Evolutionary conservation across 257 asterid genomes (phyloP).

Genomic region (Solanum verrucosum): DNA sequence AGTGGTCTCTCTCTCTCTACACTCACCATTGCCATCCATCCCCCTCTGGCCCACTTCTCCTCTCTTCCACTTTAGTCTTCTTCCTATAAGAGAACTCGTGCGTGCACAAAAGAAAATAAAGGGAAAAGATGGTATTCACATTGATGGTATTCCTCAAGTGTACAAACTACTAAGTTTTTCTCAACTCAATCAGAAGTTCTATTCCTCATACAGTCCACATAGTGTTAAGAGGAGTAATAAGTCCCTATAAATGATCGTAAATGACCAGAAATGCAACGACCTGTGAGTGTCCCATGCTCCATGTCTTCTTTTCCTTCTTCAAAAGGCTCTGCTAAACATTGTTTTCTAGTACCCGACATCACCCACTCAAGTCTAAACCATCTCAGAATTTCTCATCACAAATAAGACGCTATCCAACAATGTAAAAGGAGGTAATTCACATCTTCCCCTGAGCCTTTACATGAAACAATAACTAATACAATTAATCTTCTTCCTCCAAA

Average conservation of each 20-base stretch:
- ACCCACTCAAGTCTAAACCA: background rate
- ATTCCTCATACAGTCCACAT: background rate
- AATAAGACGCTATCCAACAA: background rate
- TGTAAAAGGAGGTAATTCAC: background rate
- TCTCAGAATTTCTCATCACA: background rate
- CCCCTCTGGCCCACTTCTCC: background rate
- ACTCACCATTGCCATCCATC: background rate
- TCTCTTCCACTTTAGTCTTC: background rate
- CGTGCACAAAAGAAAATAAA: background rate
- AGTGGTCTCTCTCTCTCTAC: background rate
- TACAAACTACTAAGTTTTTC: background rate
- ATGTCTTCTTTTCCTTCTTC: background rate
- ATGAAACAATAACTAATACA: background rate
- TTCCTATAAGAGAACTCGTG: background rate
- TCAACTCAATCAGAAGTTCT: background rate
- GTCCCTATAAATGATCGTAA: background rate
- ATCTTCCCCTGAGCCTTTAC: background rate
- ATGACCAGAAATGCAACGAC: background rate
- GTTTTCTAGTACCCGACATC: background rate
- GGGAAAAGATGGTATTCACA: background rate
- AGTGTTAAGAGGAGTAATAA: background rate
- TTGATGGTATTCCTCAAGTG: background rate
- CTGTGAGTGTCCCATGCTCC: background rate
- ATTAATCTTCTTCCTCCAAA: background rate
- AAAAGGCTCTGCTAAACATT: background rate